Base-by-base conservation (phyloP, 768 basidiomycete genomes). In the Phaffia tasmanica region DNA sequence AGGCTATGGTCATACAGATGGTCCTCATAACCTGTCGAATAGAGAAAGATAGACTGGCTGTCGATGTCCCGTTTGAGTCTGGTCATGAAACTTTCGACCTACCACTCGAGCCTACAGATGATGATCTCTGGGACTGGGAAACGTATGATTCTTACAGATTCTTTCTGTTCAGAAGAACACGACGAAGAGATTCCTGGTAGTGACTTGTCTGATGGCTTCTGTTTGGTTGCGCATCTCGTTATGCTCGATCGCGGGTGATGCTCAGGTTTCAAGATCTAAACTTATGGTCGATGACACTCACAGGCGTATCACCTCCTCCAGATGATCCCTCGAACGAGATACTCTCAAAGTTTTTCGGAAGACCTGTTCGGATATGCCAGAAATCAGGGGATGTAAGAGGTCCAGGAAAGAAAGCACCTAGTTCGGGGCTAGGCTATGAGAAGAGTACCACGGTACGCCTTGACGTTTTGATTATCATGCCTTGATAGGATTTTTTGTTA, bases 221-320 rank as follows among this genome's bases (percentile, higher is more conserved):
- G 21, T 46, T 11, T 30, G 32, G 16, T 21, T 18, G 9, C 46
- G 25, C 32, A 19, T 30, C 9, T 51, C 46, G 48, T 48, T 3
- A 29, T 30, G 23, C 3, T 19, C 14, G 15, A n/a, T 3, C 49
- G n/a, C 11, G 9, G 9, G n/a, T 25, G 48, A 6, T 29, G 54
- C n/a, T 27, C 50, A 67, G 66, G 0, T 30, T 50, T 21, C 11
- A 19, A 3, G 25, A 49, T 27, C 55, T 67, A 16, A 55, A 63
- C n/a, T 60, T 67, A 7, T 67, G 66, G 66, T 57, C 55, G 1
- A 1, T 67, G 8, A 18, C 35, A 19, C 61, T 67, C 29, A 42
- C 54, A 5, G 66, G 61, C 16, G 30, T 62, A 23, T 62, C 66
- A 4, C 66, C 66, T 5, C 66, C 66, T 23, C 7, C 30, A 23